phyloP scores from a whole-genome alignment of 1,139 yeast species.

The Candida tetrigidarum region DNA sequence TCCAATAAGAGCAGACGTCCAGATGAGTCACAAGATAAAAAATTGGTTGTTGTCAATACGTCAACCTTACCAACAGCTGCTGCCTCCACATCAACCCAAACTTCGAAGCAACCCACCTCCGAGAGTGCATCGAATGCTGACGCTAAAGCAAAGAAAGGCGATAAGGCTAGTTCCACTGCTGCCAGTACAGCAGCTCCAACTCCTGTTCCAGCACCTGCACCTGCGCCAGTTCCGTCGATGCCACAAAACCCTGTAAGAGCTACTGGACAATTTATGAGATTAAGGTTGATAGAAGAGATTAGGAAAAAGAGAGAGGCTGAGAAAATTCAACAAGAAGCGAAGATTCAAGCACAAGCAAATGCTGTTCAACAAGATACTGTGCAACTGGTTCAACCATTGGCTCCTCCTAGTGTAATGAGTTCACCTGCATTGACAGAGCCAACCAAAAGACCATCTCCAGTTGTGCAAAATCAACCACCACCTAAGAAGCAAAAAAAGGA shows the following conservation, averaged over 20 bases:
- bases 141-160: constrained; percentile 28
- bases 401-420: constrained; percentile 5
- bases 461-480: constrained; percentile 10
- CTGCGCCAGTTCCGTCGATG: constrained; percentile 21
- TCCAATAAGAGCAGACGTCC: constrained; percentile 44
- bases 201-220: constrained; percentile 18
- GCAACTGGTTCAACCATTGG: constrained; percentile 7
- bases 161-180: constrained; percentile 23
- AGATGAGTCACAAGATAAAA: constrained; percentile 43
- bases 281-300: constrained; percentile 51
- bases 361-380: constrained; percentile 15
- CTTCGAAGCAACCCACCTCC: constrained; percentile 22
- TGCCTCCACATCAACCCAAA: constrained; percentile 23
- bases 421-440: constrained; percentile 10
- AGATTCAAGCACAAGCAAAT: constrained; percentile 32
- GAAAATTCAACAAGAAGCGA: constrained; percentile 47
- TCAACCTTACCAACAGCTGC: constrained; percentile 21
- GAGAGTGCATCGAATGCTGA: constrained; percentile 28
- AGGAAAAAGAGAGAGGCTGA: constrained; percentile 50
- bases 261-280: constrained; percentile 52
- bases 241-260: constrained; percentile 26
- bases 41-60: constrained; percentile 46
- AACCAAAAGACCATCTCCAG: constrained; percentile 10
- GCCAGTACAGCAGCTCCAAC: constrained; percentile 19
- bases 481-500: constrained; percentile 13